phyloP scores from a whole-genome alignment of 2,329 filamentous ascomycete species.

The Parascedosporium putredinis region DNA sequence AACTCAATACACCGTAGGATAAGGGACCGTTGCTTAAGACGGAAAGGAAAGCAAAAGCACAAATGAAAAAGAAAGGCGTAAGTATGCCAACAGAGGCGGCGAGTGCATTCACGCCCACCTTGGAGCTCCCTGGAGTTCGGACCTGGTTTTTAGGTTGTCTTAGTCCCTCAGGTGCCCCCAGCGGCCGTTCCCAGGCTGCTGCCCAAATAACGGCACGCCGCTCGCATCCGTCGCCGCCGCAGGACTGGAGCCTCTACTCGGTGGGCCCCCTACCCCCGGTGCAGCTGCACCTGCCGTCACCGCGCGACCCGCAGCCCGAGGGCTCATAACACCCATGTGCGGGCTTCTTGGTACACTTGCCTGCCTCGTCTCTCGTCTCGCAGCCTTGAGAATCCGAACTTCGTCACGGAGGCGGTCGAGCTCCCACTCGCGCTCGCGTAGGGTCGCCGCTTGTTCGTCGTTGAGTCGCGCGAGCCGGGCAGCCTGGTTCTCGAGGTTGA shows the following conservation, averaged over 20 bases:
- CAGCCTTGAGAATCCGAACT: constrained; percentile 33
- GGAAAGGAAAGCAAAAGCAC: too few relatives aligned
- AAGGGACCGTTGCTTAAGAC: too few relatives aligned
- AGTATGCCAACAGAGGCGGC: too few relatives aligned
- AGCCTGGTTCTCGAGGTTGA: constrained; percentile 27
- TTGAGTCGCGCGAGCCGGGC: constrained; percentile 27
- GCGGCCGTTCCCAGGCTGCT: constrained; percentile 27
- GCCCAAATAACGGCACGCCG: constrained; percentile 29
- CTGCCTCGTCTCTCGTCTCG: constrained; percentile 44
- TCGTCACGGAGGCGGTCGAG: constrained; percentile 38
- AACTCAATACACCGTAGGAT: too few relatives aligned
- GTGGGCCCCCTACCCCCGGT: constrained; percentile 19
- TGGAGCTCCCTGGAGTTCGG: too few relatives aligned
- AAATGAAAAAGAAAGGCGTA: too few relatives aligned
- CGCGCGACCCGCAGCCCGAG: constrained; percentile 31
- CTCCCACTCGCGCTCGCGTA: constrained; percentile 42
- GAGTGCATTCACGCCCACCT: too few relatives aligned
- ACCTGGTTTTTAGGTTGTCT: constrained; percentile 10
- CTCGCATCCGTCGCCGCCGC: constrained; percentile 20
- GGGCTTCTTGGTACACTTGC: constrained; percentile 48
- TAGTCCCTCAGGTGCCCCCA: constrained; percentile 35
- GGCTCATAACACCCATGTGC: constrained; percentile 43
- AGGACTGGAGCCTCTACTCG: constrained; percentile 33
- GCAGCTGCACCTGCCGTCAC: too few relatives aligned
- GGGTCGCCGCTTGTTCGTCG: constrained; percentile 27